These are phyloP conservation scores for Solanum hybrid DNA, from an alignment of 305 asterid genomes.

Conservation along the genomic window DNA sequence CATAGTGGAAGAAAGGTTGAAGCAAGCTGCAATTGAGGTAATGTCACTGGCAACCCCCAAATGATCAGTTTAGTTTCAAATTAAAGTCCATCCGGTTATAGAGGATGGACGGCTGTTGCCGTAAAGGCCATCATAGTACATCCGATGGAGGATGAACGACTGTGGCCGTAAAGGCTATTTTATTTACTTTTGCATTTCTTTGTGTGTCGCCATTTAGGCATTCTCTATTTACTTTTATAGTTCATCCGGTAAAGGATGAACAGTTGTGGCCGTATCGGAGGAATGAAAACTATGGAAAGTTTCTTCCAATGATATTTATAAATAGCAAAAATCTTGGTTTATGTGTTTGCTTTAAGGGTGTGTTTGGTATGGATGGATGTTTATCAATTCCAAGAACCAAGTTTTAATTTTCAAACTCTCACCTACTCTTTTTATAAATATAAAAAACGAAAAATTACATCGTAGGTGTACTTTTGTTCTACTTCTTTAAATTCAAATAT, in stretches of 20 bases:
- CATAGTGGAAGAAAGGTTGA: neutral
- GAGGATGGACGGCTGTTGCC: neutral
- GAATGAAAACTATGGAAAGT: too few relatives aligned
- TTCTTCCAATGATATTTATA: neutral
- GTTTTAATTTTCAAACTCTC: neutral
- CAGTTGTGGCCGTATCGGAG: neutral
- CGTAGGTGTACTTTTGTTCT: neutral
- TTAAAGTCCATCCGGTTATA: neutral
- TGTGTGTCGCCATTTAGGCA: neutral
- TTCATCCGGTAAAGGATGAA: neutral
- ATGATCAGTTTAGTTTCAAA: neutral
- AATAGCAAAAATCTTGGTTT: neutral
- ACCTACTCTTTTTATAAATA: neutral
- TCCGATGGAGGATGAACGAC: neutral
- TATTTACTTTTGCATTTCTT: too few relatives aligned
- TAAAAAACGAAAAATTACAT: too few relatives aligned
- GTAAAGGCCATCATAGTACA: neutral
- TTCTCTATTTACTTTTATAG: neutral
- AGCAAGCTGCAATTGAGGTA: neutral
- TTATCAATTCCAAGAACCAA: neutral
- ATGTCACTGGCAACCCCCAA: neutral
- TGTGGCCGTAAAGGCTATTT: neutral
- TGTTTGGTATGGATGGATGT: neutral
- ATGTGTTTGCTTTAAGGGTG: neutral
- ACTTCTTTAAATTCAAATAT: too few relatives aligned